phyloP scores from a whole-genome alignment of 805 yeast species.

The Wickerhamomyces pijperi region DNA sequence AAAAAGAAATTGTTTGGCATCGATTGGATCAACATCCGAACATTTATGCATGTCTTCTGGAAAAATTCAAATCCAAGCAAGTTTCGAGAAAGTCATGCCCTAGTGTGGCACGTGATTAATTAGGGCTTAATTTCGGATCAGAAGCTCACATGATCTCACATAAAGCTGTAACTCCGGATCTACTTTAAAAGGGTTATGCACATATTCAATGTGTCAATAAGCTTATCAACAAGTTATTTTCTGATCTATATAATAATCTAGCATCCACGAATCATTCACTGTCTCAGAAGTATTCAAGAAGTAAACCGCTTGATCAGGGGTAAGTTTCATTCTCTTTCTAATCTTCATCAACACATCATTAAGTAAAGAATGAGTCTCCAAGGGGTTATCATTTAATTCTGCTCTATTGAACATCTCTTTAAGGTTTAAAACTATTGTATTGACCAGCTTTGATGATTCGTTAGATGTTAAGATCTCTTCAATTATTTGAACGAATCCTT shows the following conservation, averaged over 20 bases:
- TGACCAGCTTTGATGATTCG: too few species aligned
- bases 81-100: not conserved
- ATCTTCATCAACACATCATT: conserved; percentile 3
- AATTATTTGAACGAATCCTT: conserved; percentile 2
- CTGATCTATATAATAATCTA: conserved; percentile 7
- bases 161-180: too few species aligned
- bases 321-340: not conserved
- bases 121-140: not conserved
- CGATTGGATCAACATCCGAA: not conserved
- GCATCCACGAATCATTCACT: not conserved
- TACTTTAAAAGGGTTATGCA: too few species aligned
- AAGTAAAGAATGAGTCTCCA: conserved; percentile 1
- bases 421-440: conserved; percentile 3
- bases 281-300: not conserved
- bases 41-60: not conserved
- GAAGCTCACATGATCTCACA: too few species aligned
- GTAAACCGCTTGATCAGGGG: not conserved
- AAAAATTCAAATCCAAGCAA: not conserved
- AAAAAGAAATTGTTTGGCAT: too few species aligned
- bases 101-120: not conserved
- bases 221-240: not conserved
- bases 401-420: conserved; percentile 2
- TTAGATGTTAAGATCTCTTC: not conserved
- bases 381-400: not conserved
- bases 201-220: too few species aligned